These are phyloP conservation scores for Dactylonectria macrodidyma DNA, from an alignment of 2,329 filamentous ascomycete species.

Conservation along the genomic window DNA sequence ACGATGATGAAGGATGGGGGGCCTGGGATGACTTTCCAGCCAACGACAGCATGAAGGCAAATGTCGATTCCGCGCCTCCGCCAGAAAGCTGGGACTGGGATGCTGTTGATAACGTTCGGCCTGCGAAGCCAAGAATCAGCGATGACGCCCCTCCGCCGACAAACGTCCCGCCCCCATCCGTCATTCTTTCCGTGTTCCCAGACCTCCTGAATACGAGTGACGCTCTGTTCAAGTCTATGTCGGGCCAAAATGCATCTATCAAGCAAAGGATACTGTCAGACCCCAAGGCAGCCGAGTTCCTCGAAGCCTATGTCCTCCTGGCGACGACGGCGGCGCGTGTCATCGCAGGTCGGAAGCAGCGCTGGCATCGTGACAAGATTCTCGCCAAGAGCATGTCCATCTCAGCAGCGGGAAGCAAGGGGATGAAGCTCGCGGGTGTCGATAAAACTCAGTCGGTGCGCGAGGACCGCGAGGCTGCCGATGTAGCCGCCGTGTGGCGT, in stretches of 20 bases:
- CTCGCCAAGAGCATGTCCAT: slow-evolving; percentile 92
- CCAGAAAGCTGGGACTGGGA: slow-evolving; percentile 67
- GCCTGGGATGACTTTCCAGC: slow-evolving; percentile 64
- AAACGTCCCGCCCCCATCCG: slow-evolving; percentile 90
- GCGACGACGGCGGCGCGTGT: slow-evolving; percentile 82
- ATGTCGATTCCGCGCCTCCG: slow-evolving; percentile 32
- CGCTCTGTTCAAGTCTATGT: slow-evolving; percentile 76
- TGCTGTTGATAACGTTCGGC: slow-evolving; percentile 53
- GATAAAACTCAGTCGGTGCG: slow-evolving; percentile 87
- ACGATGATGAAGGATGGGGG: slow-evolving; percentile 64
- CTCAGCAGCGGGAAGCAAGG: slow-evolving; percentile 80
- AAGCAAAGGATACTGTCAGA: slow-evolving; percentile 77
- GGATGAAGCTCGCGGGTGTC: slow-evolving; percentile 92
- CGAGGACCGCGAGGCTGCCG: slow-evolving; percentile 87
- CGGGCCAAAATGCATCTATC: slow-evolving; percentile 69
- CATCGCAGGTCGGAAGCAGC: slow-evolving; percentile 85
- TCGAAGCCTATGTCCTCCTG: slow-evolving; percentile 75
- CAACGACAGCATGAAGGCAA: slow-evolving; percentile 36
- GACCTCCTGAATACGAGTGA: slow-evolving; percentile 78
- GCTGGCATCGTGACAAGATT: slow-evolving; percentile 92
- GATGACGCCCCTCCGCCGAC: slow-evolving; percentile 75
- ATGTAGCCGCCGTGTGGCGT: slow-evolving; percentile 83
- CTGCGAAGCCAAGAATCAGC: slow-evolving; percentile 36
- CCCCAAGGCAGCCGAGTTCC: slow-evolving; percentile 72
- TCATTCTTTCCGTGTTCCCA: slow-evolving; percentile 84